Evolutionary conservation across 164 flowering plant genomes (phyloP).

Genomic region (Echeveria elegans): DNA sequence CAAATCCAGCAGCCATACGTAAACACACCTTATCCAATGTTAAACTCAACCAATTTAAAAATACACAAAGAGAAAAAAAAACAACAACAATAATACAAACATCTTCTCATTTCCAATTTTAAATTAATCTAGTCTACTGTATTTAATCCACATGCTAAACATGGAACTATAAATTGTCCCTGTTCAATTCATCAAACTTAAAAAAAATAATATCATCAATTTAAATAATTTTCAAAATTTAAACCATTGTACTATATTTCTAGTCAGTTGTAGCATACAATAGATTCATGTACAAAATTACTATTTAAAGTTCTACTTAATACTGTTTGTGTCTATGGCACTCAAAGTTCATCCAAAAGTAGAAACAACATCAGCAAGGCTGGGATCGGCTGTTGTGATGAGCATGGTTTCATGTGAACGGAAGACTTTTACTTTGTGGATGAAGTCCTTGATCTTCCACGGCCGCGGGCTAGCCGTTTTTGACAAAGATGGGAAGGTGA

Average conservation of each 20-base stretch:
- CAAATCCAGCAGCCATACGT: too few species aligned
- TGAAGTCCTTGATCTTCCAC: constrained; percentile 30
- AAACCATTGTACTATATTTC: neutral
- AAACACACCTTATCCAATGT: neutral
- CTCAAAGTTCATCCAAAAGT: constrained; percentile 15
- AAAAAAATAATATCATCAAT: neutral
- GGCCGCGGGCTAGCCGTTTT: constrained; percentile 30
- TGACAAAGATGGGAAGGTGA: constrained; percentile 23
- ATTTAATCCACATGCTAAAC: neutral
- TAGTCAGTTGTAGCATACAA: neutral
- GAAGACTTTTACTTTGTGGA: constrained; percentile 32
- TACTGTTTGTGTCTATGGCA: neutral
- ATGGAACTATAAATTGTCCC: neutral
- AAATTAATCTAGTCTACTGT: neutral
- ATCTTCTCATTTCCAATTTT: neutral
- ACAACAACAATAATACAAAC: neutral
- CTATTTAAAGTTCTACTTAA: neutral
- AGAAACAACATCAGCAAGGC: neutral
- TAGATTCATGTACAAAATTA: constrained; percentile 1
- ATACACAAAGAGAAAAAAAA: neutral
- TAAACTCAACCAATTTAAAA: neutral
- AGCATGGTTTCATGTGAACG: constrained; percentile 11
- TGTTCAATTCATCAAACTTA: neutral
- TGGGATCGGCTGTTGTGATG: neutral
- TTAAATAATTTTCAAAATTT: neutral